These are phyloP conservation scores for Exophiala alcalophila DNA, from an alignment of 2,329 filamentous ascomycete species.

Conservation along the genomic window DNA sequence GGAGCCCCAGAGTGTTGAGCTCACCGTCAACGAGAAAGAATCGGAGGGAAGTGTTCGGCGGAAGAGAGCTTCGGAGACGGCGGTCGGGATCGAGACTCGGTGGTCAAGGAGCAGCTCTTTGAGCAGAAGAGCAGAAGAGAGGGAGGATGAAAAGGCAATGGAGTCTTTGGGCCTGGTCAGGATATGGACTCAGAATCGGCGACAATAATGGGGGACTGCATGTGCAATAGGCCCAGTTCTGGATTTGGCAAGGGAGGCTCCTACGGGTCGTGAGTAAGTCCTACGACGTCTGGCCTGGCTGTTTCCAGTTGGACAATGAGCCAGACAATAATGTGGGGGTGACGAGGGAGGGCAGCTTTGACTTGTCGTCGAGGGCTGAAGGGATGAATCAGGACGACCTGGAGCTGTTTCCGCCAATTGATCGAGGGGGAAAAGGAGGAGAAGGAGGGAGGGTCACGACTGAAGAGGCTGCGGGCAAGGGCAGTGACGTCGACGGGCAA, in stretches of 20 bases:
- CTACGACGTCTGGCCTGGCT: not conserved
- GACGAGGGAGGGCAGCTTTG: too few relatives aligned
- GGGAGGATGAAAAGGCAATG: conserved; percentile 6
- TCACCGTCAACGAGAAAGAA: conserved; percentile 16
- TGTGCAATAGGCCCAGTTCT: conserved; percentile 7
- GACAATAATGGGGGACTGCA: conserved; percentile 8
- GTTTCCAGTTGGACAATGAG: too few relatives aligned
- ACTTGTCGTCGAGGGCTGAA: too few relatives aligned
- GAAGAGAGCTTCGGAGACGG: not conserved
- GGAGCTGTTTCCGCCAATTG: too few relatives aligned
- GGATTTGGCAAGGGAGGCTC: too few relatives aligned
- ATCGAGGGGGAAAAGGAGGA: too few relatives aligned
- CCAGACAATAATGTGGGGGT: too few relatives aligned
- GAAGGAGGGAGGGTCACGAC: not conserved
- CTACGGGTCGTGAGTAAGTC: too few relatives aligned
- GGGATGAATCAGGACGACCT: too few relatives aligned
- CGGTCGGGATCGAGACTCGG: not conserved
- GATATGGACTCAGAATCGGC: conserved; percentile 1
- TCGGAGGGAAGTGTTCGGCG: conserved; percentile 2
- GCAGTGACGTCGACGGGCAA: conserved; percentile 9
- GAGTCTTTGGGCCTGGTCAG: not conserved
- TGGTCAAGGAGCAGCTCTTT: not conserved
- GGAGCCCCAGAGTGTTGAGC: conserved; percentile 8
- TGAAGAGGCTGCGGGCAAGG: not conserved
- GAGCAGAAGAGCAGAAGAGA: conserved; percentile 1